Percentiles rank a stretch among this genome's conserved stretches.
These are phyloP conservation scores for Penicillium italicum DNA, from an alignment of 2,329 filamentous ascomycete species.

Conservation along the genomic window DNA sequence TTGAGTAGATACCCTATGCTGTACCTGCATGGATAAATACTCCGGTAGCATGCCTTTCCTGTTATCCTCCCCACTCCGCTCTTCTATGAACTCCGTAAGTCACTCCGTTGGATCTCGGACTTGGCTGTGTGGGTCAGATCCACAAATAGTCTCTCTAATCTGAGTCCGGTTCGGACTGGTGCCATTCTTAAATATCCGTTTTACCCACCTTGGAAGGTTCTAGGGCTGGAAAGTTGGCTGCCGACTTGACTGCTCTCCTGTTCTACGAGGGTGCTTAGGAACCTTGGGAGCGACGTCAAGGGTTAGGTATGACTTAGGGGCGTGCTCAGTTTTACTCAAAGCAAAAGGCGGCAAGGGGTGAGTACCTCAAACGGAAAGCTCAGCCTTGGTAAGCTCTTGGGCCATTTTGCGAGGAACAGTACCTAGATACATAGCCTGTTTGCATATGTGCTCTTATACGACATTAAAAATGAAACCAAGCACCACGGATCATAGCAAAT, in stretches of 20 bases:
- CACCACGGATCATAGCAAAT: background rate
- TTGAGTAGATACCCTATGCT: background rate
- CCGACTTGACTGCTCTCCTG: background rate
- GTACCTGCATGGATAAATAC: too few relatives aligned
- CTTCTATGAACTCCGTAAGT: background rate
- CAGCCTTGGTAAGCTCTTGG: background rate
- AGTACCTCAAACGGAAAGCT: background rate
- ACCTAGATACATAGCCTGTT: too few relatives aligned
- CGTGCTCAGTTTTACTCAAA: background rate
- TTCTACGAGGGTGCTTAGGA: background rate
- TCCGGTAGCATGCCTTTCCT: background rate
- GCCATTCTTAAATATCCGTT: background rate
- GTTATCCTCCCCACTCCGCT: background rate
- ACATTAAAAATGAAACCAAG: background rate
- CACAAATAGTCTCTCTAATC: background rate
- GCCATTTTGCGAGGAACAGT: too few relatives aligned
- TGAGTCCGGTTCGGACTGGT: background rate
- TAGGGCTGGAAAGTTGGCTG: background rate
- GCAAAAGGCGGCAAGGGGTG: background rate
- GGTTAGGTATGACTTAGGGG: background rate
- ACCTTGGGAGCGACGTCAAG: background rate
- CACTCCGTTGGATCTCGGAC: background rate
- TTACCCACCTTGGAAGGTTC: background rate
- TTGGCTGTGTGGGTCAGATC: background rate
- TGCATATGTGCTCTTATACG: background rate